These are phyloP conservation scores for Symbiotaphrina buchneri DNA, from an alignment of 495 filamentous ascomycete species.

Conservation along the genomic window DNA sequence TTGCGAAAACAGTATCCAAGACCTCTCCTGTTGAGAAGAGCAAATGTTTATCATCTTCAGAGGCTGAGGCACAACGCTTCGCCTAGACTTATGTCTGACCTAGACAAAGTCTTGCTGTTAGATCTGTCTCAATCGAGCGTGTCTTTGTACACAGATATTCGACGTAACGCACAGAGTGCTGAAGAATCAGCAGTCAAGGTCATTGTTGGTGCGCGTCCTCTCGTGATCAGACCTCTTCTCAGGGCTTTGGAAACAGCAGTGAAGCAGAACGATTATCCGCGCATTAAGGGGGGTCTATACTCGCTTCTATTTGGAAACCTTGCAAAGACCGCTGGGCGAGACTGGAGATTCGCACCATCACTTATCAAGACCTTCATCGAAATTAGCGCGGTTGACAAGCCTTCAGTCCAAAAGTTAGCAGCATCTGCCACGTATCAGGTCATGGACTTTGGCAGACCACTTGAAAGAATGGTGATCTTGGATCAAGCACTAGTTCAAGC, in stretches of 20 bases:
- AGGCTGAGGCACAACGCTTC: constrained; percentile 81
- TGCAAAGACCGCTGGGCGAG: constrained; percentile 62
- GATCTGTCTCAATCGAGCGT: constrained; percentile 83
- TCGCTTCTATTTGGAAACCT: constrained; percentile 74
- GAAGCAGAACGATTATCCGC: constrained; percentile 56
- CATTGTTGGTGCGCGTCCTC: constrained; percentile 59
- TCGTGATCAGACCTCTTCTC: constrained; percentile 76
- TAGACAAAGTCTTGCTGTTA: constrained; percentile 63
- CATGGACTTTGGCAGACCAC: constrained; percentile 70
- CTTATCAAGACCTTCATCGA: constrained; percentile 76
- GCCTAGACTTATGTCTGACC: constrained; percentile 57
- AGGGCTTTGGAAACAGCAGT: constrained; percentile 61
- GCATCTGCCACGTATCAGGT: constrained; percentile 61
- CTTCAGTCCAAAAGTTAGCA: constrained; percentile 80
- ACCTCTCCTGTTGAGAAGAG: constrained; percentile 68
- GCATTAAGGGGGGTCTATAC: constrained; percentile 87
- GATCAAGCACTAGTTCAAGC: constrained; percentile 46
- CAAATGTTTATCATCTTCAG: constrained; percentile 85
- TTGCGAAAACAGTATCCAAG: constrained; percentile 82
- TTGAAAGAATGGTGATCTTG: constrained; percentile 73
- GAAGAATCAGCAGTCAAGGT: constrained; percentile 88
- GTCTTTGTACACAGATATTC: constrained; percentile 88
- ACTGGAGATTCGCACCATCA: constrained; percentile 81
- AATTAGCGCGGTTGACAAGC: constrained; percentile 73
- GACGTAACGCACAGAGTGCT: constrained; percentile 75